These are phyloP conservation scores for Psidium friedrichsthalianum DNA, from an alignment of 345 rosid genomes.

Conservation along the genomic window DNA sequence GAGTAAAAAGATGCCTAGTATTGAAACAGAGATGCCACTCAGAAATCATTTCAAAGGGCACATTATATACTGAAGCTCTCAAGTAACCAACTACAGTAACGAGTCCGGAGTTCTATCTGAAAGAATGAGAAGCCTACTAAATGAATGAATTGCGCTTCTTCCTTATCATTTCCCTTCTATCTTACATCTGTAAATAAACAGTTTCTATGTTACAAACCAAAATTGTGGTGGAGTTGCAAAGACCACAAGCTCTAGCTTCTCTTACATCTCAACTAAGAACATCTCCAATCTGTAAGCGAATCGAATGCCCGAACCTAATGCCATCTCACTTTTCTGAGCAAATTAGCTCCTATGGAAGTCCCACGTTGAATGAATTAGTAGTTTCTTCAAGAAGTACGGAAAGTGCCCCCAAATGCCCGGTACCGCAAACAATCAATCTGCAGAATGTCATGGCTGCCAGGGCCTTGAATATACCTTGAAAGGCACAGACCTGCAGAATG, in stretches of 20 bases:
- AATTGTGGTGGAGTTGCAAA: constrained; percentile 27
- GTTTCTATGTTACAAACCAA: constrained; percentile 44
- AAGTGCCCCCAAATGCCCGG: not conserved
- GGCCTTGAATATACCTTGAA: not conserved
- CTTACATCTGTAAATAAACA: constrained; percentile 24
- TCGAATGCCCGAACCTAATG: constrained; percentile 2
- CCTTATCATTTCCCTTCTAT: constrained; percentile 21
- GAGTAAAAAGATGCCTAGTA: not conserved
- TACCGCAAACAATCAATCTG: not conserved
- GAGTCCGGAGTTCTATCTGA: not conserved
- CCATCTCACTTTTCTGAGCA: not conserved
- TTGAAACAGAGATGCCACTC: not conserved
- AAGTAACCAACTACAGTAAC: not conserved
- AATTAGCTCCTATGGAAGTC: not conserved
- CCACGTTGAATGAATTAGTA: not conserved
- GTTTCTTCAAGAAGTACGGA: not conserved
- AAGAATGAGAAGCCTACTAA: not conserved
- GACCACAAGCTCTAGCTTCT: constrained; percentile 17
- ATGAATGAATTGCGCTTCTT: constrained; percentile 1
- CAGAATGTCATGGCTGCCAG: not conserved
- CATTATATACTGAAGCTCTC: not conserved
- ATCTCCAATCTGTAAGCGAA: not conserved
- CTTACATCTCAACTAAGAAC: constrained; percentile 12
- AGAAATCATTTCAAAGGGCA: not conserved
- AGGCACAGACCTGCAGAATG: not conserved